These are phyloP conservation scores for Monosporascus ibericus DNA, from an alignment of 2,329 filamentous ascomycete genomes.

Conservation along the genomic window DNA sequence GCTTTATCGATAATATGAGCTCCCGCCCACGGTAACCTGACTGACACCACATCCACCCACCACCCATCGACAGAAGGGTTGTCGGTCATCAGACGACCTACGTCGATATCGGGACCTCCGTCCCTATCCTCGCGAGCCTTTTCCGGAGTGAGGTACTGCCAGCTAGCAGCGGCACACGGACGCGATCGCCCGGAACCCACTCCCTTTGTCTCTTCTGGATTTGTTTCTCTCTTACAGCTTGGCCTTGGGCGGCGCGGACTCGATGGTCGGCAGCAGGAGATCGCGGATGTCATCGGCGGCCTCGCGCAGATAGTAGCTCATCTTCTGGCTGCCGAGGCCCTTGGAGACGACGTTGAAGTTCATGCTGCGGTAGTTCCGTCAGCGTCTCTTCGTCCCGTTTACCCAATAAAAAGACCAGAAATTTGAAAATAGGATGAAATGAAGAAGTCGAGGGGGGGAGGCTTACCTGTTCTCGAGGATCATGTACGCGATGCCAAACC, in stretches of 20 bases:
- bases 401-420: too few species aligned
- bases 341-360: constrained; percentile 99
- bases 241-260: constrained; percentile 71
- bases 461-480: constrained; percentile 92
- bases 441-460: not conserved
- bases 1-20: too few species aligned
- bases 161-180: not conserved
- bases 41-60: too few species aligned
- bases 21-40: too few species aligned
- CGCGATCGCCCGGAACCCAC: not conserved
- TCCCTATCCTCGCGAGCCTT: not conserved
- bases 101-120: not conserved
- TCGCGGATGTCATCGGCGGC: constrained; percentile 87
- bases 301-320: constrained; percentile 95
- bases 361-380: constrained; percentile 48
- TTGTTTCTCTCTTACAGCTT: constrained; percentile 61
- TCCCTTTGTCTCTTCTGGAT: not conserved
- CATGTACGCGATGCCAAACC: constrained; percentile 98
- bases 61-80: too few species aligned
- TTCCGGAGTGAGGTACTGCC: not conserved
- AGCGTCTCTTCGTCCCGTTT: not conserved
- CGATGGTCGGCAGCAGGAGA: constrained; percentile 72
- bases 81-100: too few species aligned
- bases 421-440: too few species aligned
- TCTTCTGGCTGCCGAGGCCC: constrained; percentile 79